Base-by-base conservation (phyloP, 1,284 basidiomycete species). In the Ceratobasidium sp. region DNA sequence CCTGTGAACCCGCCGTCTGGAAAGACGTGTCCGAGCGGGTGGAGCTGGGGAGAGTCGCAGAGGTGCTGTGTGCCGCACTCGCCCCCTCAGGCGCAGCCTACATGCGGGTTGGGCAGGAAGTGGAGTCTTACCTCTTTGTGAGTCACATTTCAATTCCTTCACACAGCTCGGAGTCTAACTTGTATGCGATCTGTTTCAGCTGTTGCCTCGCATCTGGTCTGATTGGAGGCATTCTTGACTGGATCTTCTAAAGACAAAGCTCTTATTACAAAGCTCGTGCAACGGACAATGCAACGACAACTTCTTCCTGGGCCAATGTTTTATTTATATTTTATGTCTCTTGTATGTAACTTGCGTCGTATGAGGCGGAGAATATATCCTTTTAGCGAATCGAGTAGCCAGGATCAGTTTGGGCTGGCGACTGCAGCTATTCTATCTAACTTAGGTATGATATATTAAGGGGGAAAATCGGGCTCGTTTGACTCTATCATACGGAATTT, bases 51-150 rank as follows among this genome's bases (percentile, higher is more conserved):
- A 26, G 35, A 54, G 43, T 57, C 66, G 2, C 54, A 55, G 26
- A 69, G 26, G 43, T 69, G 66, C 52, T 69, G 66, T 44, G 66
- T 69, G n/a, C 66, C 66, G 13, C 38, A 47, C 26, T 11, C 30
- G 41, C 66, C 66, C 23, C 62, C 66, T 44, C 23, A 32, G 28
- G 9, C 66, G 32, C 41, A 41, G 43, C 66, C 66, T 23, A 69
- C 38, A 9, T 69, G 66, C 16, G 66, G 66, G 9, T 46, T 41
- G 41, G 66, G 66, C 2, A 55, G 43, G 41, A 55, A 69, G 66
- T 69, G 66, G 66, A 69, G 66, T 28, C 26, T 69, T 23, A 69
- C 52, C n/a, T 69, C 66, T 2, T 69, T 57, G 66, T 69, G 13
- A 55, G 66, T 58, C n/a, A 43, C 30, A 30, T 6, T 2, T 43